phyloP scores from a whole-genome alignment of 495 filamentous ascomycete species.

The Ramalina intermedia region DNA sequence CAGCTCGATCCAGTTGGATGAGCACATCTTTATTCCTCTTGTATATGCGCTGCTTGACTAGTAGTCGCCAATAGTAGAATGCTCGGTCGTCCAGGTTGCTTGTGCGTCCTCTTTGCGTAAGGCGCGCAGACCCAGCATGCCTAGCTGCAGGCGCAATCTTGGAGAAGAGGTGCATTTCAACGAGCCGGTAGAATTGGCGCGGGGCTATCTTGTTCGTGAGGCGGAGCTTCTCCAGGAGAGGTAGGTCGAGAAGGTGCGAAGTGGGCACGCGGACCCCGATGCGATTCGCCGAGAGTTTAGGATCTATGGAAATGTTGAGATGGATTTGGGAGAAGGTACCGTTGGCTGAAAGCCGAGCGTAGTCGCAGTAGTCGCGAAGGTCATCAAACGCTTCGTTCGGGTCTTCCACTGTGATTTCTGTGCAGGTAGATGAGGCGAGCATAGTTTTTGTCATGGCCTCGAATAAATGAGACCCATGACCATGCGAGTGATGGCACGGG shows the following conservation, averaged over 20 bases:
- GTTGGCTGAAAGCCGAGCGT: conserved; percentile 43
- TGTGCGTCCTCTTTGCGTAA: conserved; percentile 41
- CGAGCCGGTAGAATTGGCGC: conserved; percentile 72
- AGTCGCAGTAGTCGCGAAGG: conserved; percentile 71
- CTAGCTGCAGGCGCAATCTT: conserved; percentile 50
- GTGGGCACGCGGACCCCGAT: conserved; percentile 39
- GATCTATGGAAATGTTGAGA: conserved; percentile 30
- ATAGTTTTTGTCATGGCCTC: conserved; percentile 55
- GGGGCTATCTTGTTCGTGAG: conserved; percentile 58
- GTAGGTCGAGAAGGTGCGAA: conserved; percentile 44
- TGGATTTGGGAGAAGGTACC: conserved; percentile 25
- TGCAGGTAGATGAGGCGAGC: conserved; percentile 42
- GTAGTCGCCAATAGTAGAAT: conserved; percentile 71
- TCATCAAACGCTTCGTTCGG: conserved; percentile 91
- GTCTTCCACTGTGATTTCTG: conserved; percentile 88
- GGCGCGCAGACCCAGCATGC: conserved; percentile 34
- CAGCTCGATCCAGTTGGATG: conserved; percentile 58
- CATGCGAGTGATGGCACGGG: conserved; percentile 67
- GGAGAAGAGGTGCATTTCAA: conserved; percentile 81
- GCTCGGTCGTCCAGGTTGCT: conserved; percentile 40
- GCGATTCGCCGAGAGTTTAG: conserved; percentile 24
- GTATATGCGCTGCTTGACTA: conserved; percentile 70
- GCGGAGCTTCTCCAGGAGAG: conserved; percentile 45
- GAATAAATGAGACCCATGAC: conserved; percentile 72
- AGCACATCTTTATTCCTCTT: conserved; percentile 64